These are phyloP conservation scores for Kluyveromyces nonfermentans DNA, from an alignment of 805 yeast genomes.

Conservation along the genomic window DNA sequence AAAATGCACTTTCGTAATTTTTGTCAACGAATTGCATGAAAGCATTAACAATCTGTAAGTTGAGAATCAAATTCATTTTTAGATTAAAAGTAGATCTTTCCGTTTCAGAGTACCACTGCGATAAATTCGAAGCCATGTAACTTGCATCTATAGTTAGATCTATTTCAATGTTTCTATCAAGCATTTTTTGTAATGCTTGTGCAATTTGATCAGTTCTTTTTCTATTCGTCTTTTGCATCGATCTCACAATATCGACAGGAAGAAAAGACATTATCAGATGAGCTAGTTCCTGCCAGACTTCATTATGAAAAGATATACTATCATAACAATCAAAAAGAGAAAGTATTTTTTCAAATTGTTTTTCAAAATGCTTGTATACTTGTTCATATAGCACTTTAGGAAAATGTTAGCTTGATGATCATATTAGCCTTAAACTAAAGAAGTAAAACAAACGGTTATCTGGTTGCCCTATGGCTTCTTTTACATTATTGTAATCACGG, in stretches of 20 bases:
- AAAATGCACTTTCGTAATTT: conserved; percentile 10
- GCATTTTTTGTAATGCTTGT: conserved; percentile 6
- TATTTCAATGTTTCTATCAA: conserved; percentile 13
- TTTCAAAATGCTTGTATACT: not conserved
- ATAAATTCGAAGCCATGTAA: conserved; percentile 9
- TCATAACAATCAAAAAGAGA: not conserved
- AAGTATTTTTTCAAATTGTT: not conserved
- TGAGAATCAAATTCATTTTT: conserved; percentile 5
- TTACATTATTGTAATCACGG: not conserved
- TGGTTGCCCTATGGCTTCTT: not conserved
- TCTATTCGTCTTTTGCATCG: not conserved
- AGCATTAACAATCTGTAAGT: conserved; percentile 5
- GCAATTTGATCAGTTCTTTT: not conserved
- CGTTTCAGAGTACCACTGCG: conserved; percentile 2
- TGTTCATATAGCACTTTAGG: not conserved
- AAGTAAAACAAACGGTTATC: not conserved
- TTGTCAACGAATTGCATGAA: conserved; percentile 8
- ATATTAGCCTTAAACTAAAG: not conserved
- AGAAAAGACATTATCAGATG: conserved; percentile 4
- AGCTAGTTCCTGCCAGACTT: not conserved
- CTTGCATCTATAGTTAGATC: conserved; percentile 15
- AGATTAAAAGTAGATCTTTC: not conserved
- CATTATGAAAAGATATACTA: not conserved
- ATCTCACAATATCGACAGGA: conserved; percentile 2
- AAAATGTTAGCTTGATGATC: not conserved